Evolutionary conservation across 495 filamentous ascomycete species (phyloP).

Genomic region (Usnea hakonensis): DNA sequence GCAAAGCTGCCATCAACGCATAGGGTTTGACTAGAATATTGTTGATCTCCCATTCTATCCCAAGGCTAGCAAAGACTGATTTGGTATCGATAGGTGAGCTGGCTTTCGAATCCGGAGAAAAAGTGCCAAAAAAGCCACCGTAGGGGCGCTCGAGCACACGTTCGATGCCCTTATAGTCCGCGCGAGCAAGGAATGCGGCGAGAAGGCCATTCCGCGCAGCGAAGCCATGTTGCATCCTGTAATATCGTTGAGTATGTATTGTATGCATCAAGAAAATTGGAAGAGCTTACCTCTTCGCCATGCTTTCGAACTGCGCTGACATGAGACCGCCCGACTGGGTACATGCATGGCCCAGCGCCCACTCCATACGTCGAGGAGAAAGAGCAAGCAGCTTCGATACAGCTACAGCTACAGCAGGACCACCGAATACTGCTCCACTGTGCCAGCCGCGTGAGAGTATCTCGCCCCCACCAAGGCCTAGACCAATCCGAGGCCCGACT

Average conservation of each 20-base stretch:
- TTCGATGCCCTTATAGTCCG: slow-evolving; percentile 38
- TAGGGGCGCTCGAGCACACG: neutral
- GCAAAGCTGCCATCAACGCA: neutral
- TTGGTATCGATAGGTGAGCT: neutral
- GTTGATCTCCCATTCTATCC: neutral
- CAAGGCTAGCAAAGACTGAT: neutral
- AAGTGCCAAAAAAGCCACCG: neutral
- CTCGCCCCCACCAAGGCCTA: slow-evolving; percentile 33
- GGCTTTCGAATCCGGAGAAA: neutral
- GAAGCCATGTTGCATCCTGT: slow-evolving; percentile 43
- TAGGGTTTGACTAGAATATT: neutral
- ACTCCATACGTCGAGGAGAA: slow-evolving; percentile 27
- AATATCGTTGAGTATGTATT: too few relatives aligned
- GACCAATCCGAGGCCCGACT: slow-evolving; percentile 34
- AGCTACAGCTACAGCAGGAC: slow-evolving; percentile 33
- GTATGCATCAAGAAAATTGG: too few relatives aligned
- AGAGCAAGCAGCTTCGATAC: slow-evolving; percentile 34
- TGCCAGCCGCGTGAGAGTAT: slow-evolving; percentile 40
- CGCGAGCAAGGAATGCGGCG: slow-evolving; percentile 32
- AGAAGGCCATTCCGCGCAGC: slow-evolving; percentile 40
- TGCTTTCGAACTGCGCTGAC: slow-evolving; percentile 38
- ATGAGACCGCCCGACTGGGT: slow-evolving; percentile 39
- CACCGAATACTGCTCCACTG: slow-evolving; percentile 39
- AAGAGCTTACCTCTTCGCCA: slow-evolving; percentile 40
- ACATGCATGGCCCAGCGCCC: slow-evolving; percentile 37